Conservation (phyloP, 2,329 filamentous ascomycete species). For the Eutypella sp. region DNA sequence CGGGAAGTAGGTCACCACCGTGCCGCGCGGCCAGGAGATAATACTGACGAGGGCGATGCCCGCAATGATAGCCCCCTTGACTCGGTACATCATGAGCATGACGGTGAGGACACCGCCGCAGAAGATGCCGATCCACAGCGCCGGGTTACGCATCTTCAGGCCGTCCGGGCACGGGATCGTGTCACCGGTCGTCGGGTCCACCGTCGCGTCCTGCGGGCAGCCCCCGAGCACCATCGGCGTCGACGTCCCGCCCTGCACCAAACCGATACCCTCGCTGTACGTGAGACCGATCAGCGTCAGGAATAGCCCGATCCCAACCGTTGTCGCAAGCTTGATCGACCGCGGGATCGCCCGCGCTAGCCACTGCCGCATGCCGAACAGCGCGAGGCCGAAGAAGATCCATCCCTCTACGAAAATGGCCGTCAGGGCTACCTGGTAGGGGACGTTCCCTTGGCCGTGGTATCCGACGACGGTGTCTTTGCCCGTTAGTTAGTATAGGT, state of each 20-base stretch:
- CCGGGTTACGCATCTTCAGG: slow-evolving; percentile 75
- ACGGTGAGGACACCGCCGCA: slow-evolving; percentile 77
- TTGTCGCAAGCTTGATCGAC: slow-evolving; percentile 82
- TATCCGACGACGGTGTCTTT: slow-evolving; percentile 59
- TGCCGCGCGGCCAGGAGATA: slow-evolving; percentile 80
- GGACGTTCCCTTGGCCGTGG: slow-evolving; percentile 67
- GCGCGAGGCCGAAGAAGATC: slow-evolving; percentile 74
- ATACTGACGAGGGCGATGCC: slow-evolving; percentile 81
- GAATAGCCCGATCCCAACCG: slow-evolving; percentile 81
- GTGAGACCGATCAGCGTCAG: slow-evolving; percentile 71
- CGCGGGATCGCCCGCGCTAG: slow-evolving; percentile 76
- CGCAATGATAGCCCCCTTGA: slow-evolving; percentile 81
- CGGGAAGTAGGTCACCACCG: slow-evolving; percentile 76
- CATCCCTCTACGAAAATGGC: slow-evolving; percentile 87
- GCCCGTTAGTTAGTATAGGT: not conserved
- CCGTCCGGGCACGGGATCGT: slow-evolving; percentile 56
- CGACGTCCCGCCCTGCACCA: slow-evolving; percentile 61
- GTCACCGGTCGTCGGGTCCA: slow-evolving; percentile 27
- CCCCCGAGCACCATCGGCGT: slow-evolving; percentile 74
- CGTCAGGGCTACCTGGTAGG: slow-evolving; percentile 72
- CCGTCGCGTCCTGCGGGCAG: slow-evolving; percentile 47
- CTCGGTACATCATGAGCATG: slow-evolving; percentile 76
- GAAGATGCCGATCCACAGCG: slow-evolving; percentile 87
- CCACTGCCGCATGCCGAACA: slow-evolving; percentile 83
- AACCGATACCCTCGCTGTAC: slow-evolving; percentile 77